phyloP scores from a whole-genome alignment of 495 filamentous ascomycete genomes.

The Hypoxylon rickii region DNA sequence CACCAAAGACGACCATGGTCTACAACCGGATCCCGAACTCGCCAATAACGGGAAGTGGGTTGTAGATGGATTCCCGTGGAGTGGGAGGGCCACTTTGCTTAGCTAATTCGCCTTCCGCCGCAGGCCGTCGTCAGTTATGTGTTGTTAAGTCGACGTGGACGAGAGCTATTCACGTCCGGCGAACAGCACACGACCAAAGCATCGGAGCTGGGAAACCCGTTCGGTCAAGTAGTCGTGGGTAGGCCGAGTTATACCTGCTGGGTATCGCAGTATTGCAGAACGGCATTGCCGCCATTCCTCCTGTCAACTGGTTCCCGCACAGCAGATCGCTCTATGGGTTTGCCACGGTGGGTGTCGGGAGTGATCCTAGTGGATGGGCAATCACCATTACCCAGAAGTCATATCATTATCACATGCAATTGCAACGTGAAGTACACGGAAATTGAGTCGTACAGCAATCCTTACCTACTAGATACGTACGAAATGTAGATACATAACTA shows the following conservation, averaged over 20 bases:
- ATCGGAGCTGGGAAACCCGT: no score
- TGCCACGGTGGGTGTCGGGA: not conserved
- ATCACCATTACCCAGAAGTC: not conserved
- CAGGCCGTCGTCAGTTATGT: constrained; percentile 4
- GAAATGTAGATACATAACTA: no score
- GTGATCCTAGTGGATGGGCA: not conserved
- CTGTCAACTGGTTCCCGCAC: no score
- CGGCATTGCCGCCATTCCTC: not conserved
- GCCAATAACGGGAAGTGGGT: constrained; percentile 9
- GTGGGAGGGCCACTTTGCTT: not conserved
- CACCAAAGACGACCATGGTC: constrained; percentile 1
- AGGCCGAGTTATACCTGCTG: no score
- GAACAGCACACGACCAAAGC: constrained; percentile 1
- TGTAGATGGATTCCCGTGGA: constrained; percentile 1
- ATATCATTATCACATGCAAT: no score
- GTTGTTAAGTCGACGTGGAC: not conserved
- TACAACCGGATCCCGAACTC: constrained; percentile 1
- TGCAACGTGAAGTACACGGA: no score
- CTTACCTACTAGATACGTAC: no score
- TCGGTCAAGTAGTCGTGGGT: no score
- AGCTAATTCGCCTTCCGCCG: constrained; percentile 11
- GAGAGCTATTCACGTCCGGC: constrained; percentile 2
- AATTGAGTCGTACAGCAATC: not conserved
- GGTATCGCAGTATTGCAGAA: no score
- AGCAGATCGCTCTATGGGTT: not conserved